Base-by-base conservation (phyloP, 345 rosid species). In the Clausena lansium region DNA sequence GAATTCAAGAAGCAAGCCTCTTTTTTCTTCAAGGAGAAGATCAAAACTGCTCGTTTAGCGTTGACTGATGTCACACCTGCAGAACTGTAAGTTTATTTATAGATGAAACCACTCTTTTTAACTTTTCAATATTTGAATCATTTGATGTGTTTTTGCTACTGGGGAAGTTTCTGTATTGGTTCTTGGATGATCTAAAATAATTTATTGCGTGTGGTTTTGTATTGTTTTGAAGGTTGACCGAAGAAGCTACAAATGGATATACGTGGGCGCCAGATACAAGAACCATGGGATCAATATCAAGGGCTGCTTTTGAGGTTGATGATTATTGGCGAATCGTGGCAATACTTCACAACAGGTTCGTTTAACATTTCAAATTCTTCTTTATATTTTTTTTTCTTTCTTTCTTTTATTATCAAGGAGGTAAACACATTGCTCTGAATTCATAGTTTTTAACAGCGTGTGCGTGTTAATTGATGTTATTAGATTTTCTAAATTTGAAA, bases 1-100 rank as follows among this genome's bases (percentile, higher is more conserved):
- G 96, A 95, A 36, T 74, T 95, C 79, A 93, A 85, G 91, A 93
- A 91, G 72, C 99, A 95, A 76, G 97, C 98, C 65, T 95, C 98
- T 6, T 95, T 95, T 81, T 95, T 93, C 81, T 74, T 95, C 84
- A 95, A 90, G 86, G 98, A 93, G 81, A 95, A 93, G 89, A 89
- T 95, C 81, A 93, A 90, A 86, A 91, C 90, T 63, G 99, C 97
- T 52, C 87, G 98, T 55, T 83, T 95, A 69, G 99, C 89, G 80
- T 91, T 95, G 77, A 95, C 98, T 10, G 97, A 93, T 70, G 97
- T 93, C 24, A 92, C 98, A 25, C 97, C 96, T 47, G 85, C 89
- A 32, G 80, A 91, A 72, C 86, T 91, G 96, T 90, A 67, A 76
- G 83, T 73, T 65, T 20, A 65, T 55, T 54, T 0, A 39, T 20